Percentiles rank a stretch among this genome's conserved stretches.
Conservation (phyloP, 371 early-diverging fungal genomes). For the Rhizopus sp. region DNA sequence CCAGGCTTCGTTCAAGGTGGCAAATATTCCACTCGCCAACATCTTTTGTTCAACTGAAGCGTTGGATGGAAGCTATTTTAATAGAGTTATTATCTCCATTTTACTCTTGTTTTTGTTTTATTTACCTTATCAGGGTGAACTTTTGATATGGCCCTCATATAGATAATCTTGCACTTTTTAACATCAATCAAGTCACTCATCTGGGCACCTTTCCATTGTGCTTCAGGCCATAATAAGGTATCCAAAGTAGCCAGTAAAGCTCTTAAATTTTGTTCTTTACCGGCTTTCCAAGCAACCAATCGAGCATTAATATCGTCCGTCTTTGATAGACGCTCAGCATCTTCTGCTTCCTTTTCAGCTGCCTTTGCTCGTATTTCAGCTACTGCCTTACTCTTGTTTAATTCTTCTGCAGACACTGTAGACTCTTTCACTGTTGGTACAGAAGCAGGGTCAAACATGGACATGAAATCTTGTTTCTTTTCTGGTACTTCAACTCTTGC, state of each 20-base stretch:
- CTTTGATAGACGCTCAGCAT: slow-evolving; percentile 71
- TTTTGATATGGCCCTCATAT: slow-evolving; percentile 92
- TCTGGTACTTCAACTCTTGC: neutral
- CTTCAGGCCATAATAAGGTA: slow-evolving; percentile 77
- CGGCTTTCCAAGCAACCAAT: slow-evolving; percentile 72
- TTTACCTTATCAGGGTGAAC: slow-evolving; percentile 95
- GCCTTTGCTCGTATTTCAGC: slow-evolving; percentile 74
- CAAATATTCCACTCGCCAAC: slow-evolving; percentile 87
- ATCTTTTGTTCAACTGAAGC: slow-evolving; percentile 78
- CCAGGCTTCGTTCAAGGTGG: slow-evolving; percentile 93
- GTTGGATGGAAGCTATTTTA: slow-evolving; percentile 35
- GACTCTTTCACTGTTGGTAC: neutral
- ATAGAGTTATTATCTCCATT: neutral
- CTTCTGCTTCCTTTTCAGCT: slow-evolving; percentile 71
- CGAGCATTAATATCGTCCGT: slow-evolving; percentile 79
- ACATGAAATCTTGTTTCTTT: slow-evolving; percentile 7
- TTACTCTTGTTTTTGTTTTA: neutral
- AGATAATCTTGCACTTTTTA: slow-evolving; percentile 84
- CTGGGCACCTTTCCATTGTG: slow-evolving; percentile 73
- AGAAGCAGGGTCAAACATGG: slow-evolving; percentile 16
- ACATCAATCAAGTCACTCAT: slow-evolving; percentile 87
- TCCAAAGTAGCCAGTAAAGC: slow-evolving; percentile 87
- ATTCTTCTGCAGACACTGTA: slow-evolving; percentile 18
- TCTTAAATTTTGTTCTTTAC: slow-evolving; percentile 91
- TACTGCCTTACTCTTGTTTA: slow-evolving; percentile 56